Percentiles rank a stretch among this genome's conserved stretches.
Evolutionary conservation across 2,329 filamentous ascomycete species (phyloP).

Genomic region (Fusarium avenaceum): DNA sequence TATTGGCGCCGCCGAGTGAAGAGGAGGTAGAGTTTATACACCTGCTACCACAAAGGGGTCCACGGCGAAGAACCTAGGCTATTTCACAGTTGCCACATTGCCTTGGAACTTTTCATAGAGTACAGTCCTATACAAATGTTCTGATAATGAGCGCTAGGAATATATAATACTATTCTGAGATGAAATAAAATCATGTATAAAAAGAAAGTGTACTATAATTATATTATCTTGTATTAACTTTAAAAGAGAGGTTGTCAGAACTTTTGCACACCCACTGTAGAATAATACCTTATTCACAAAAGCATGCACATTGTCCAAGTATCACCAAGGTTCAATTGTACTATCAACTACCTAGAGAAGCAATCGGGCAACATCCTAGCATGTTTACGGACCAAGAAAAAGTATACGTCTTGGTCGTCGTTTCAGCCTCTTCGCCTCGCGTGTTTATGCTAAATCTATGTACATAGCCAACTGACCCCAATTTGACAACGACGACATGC

Average conservation of each 20-base stretch:
- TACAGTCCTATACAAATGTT: too few relatives aligned
- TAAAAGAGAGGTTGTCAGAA: too few relatives aligned
- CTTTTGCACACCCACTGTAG: not conserved
- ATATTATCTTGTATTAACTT: too few relatives aligned
- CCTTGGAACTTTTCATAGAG: not conserved
- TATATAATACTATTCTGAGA: too few relatives aligned
- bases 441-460: constrained; percentile 41
- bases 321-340: constrained; percentile 24
- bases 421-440: constrained; percentile 12
- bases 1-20: not conserved
- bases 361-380: constrained; percentile 15
- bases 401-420: constrained; percentile 40
- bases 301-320: constrained; percentile 2
- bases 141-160: too few relatives aligned
- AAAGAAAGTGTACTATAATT: too few relatives aligned
- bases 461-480: constrained; percentile 37
- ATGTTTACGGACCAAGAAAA: constrained; percentile 26
- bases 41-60: not conserved
- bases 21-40: not conserved
- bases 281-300: not conserved
- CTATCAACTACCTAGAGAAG: constrained; percentile 30
- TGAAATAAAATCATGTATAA: too few relatives aligned
- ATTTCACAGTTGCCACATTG: not conserved
- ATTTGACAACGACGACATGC: constrained; percentile 39
- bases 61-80: not conserved